phyloP scores from a whole-genome alignment of 495 filamentous ascomycete species.

The Talaromyces borbonicus region DNA sequence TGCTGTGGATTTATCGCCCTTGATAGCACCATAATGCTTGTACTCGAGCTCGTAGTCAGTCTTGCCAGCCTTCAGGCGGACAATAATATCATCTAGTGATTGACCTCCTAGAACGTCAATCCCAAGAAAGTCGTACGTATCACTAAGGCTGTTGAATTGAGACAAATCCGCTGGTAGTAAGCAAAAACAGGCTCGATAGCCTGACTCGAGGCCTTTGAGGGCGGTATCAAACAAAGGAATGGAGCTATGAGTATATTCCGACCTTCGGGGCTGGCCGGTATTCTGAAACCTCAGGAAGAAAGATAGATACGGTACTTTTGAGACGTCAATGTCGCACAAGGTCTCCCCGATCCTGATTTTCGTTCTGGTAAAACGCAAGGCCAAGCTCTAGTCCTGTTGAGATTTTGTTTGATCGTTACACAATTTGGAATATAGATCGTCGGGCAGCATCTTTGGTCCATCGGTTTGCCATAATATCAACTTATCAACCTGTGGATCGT shows the following conservation, averaged over 20 bases:
- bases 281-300: constrained; percentile 6
- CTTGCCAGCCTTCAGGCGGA: constrained; percentile 15
- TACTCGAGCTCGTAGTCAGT: constrained; percentile 17
- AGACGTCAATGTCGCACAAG: not conserved
- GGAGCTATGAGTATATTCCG: constrained; percentile 16
- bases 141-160: constrained; percentile 15
- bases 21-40: constrained; percentile 1
- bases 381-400: not conserved
- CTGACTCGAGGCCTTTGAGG: constrained; percentile 17
- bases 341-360: constrained; percentile 1
- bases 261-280: constrained; percentile 14
- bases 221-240: constrained; percentile 16
- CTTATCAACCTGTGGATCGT: constrained; percentile 1
- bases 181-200: constrained; percentile 20
- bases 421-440: not conserved
- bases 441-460: not conserved
- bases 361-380: not conserved
- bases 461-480: not conserved
- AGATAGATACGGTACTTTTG: constrained; percentile 3
- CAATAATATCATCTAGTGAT: constrained; percentile 17
- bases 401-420: constrained; percentile 1
- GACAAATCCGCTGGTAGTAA: constrained; percentile 17
- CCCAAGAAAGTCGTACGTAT: constrained; percentile 17
- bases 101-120: constrained; percentile 17
- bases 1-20: constrained; percentile 15